phyloP scores from a whole-genome alignment of 495 filamentous ascomycete species.

The Penicillium longicatenatum region DNA sequence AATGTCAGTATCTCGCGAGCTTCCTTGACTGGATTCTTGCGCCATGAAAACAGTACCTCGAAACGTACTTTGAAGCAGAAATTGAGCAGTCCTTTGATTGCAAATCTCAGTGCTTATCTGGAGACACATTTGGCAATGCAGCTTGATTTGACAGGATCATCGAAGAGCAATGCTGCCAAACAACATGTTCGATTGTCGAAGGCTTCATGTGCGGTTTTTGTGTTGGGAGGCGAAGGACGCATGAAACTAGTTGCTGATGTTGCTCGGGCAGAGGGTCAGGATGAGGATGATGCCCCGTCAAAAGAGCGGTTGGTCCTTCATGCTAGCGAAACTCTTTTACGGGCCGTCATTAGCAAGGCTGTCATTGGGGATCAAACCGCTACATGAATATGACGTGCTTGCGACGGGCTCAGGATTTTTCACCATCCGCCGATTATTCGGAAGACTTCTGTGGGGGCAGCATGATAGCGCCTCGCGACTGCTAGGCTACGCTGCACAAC shows the following conservation, averaged over 20 bases:
- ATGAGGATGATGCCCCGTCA: slow-evolving; percentile 7
- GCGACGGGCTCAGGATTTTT: background rate
- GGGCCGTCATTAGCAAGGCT: slow-evolving; percentile 30
- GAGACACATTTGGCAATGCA: slow-evolving; percentile 53
- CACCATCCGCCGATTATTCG: background rate
- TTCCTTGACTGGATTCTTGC: slow-evolving; percentile 33
- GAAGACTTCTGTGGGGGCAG: background rate
- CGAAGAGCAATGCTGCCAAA: slow-evolving; percentile 17
- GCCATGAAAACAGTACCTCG: slow-evolving; percentile 1
- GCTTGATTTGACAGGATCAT: slow-evolving; percentile 35
- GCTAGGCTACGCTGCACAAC: background rate
- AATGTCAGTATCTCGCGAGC: slow-evolving; percentile 47
- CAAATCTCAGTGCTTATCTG: slow-evolving; percentile 46
- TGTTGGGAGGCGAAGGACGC: slow-evolving; percentile 52
- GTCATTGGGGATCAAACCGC: slow-evolving; percentile 23
- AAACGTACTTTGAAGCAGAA: slow-evolving; percentile 18
- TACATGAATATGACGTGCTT: slow-evolving; percentile 14
- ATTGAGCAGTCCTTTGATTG: slow-evolving; percentile 37
- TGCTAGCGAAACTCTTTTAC: slow-evolving; percentile 35
- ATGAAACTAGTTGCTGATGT: slow-evolving; percentile 50
- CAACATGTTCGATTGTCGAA: slow-evolving; percentile 50
- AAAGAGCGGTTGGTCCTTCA: slow-evolving; percentile 14
- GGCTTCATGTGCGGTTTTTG: slow-evolving; percentile 56
- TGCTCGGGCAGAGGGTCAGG: slow-evolving; percentile 24
- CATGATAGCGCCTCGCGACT: background rate